These are phyloP conservation scores for Fonsecaea pedrosoi DNA, from an alignment of 2,329 filamentous ascomycete species.

Conservation along the genomic window DNA sequence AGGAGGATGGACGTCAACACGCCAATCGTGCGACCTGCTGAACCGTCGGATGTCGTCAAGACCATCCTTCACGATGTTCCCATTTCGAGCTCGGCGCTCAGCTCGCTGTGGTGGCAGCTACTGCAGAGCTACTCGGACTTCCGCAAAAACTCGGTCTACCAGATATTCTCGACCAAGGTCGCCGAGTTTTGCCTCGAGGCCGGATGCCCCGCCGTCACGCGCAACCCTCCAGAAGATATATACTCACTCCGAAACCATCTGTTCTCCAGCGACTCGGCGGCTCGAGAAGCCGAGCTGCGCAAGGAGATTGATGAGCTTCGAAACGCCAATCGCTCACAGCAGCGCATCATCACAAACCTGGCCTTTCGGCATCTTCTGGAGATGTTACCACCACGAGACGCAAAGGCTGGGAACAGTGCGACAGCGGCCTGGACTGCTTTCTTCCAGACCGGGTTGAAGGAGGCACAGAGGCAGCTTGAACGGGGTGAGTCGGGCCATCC, in stretches of 20 bases:
- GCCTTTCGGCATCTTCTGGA: conserved; percentile 4
- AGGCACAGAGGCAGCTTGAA: not conserved
- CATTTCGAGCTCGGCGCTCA: not conserved
- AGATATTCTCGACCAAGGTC: conserved; percentile 1
- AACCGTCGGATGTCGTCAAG: not conserved
- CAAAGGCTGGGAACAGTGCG: not conserved
- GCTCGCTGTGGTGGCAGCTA: not conserved
- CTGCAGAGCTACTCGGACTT: not conserved
- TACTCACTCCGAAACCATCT: conserved; percentile 4
- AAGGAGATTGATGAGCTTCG: not conserved
- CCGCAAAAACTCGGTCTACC: not conserved
- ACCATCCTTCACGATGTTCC: not conserved
- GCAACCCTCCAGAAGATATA: not conserved
- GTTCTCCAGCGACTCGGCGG: not conserved
- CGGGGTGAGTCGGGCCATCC: not conserved
- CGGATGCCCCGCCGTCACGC: not conserved
- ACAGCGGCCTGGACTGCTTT: not conserved
- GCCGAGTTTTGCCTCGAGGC: conserved; percentile 1
- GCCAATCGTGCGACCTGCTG: not conserved
- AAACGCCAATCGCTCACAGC: not conserved
- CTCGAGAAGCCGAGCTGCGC: not conserved
- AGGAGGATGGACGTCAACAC: not conserved
- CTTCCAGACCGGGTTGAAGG: not conserved
- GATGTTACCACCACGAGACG: not conserved
- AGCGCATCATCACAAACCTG: conserved; percentile 1